Percentiles rank a stretch among this genome's conserved stretches.
phyloP scores from a whole-genome alignment of 2,329 filamentous ascomycete genomes.

The Cercospora sojina region DNA sequence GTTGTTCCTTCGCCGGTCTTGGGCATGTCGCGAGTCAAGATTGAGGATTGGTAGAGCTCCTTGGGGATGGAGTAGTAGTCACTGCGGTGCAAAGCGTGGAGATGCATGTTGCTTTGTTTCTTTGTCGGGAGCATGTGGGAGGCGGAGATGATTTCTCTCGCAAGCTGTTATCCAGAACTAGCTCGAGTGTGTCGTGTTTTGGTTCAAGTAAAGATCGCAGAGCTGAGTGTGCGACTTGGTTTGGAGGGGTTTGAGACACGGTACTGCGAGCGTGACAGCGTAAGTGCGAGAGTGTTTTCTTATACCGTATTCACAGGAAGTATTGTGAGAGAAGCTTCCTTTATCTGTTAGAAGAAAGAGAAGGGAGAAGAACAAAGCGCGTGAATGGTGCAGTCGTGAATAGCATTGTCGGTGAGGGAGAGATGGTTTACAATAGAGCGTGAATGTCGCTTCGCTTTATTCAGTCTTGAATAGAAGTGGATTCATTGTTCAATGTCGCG shows the following conservation, averaged over 20 bases:
- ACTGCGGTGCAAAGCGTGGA: conserved; percentile 13
- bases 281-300: not conserved
- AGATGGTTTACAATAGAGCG: not conserved
- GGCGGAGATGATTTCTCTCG: not conserved
- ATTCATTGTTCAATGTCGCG: not conserved
- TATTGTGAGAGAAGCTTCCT: not conserved
- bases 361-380: not conserved
- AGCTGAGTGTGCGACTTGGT: not conserved
- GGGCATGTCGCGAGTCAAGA: conserved; percentile 13
- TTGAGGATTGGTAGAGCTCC: not conserved
- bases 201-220: not conserved
- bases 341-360: not conserved
- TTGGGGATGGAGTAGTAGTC: conserved; percentile 9
- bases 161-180: not conserved
- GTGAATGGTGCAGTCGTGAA: not conserved
- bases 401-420: not conserved
- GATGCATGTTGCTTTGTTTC: conserved; percentile 12
- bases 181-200: not conserved
- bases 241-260: not conserved
- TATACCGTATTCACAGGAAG: not conserved
- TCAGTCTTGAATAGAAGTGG: not conserved
- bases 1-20: conserved; percentile 1
- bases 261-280: not conserved
- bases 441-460: not conserved
- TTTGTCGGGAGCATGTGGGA: not conserved